Base-by-base conservation (phyloP, 768 basidiomycete genomes). In the Suillus weaverae region DNA sequence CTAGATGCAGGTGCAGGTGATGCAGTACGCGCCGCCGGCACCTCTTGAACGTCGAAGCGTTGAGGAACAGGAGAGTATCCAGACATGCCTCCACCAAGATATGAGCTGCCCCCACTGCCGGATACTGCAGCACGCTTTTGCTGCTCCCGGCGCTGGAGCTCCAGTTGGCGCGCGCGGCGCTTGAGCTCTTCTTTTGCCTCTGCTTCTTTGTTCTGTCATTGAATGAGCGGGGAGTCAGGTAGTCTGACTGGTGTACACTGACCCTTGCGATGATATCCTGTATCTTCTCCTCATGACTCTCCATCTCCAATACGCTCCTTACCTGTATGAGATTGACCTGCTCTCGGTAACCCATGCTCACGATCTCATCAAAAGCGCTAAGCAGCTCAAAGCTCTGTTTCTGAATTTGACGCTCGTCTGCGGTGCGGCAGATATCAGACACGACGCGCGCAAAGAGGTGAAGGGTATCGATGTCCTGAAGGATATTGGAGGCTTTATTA, bases 161-260 rank as follows among this genome's bases (percentile, higher is more conserved):
- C 97, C 66, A 99, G 87, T 72, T 98, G 95, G 75, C 97, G 97
- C 0, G 97, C 96, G 36, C 97, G 90, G 46, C 97, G 89, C 76
- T 99, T 99, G 73, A 99, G 90, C 73, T 98, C 97, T 75, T 99
- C 97, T 75, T 99, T 99, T 2, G 97, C 97, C 72, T 99, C 97
- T 7, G 95, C 95, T 79, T 99, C 97, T 79, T 99, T 99, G 82
- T 99, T 99, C 91, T 96, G 68, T 51, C 1, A 53, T 51, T 3
- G 20, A 39, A 39, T 44, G 30, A 60, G 59, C 54, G 16, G 39
- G 53, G 32, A 18, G 6, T 30, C 33, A 22, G n/a, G 7, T 20
- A 61, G 53, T 18, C 20, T 64, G 20, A 48, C 14, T 30, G 33
- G 8, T 33, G 11, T 6, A 44, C 44, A 78, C 89, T 66, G 73